Evolutionary conservation across 768 basidiomycete genomes (phyloP).

Genomic region (Calvatia gigantea): DNA sequence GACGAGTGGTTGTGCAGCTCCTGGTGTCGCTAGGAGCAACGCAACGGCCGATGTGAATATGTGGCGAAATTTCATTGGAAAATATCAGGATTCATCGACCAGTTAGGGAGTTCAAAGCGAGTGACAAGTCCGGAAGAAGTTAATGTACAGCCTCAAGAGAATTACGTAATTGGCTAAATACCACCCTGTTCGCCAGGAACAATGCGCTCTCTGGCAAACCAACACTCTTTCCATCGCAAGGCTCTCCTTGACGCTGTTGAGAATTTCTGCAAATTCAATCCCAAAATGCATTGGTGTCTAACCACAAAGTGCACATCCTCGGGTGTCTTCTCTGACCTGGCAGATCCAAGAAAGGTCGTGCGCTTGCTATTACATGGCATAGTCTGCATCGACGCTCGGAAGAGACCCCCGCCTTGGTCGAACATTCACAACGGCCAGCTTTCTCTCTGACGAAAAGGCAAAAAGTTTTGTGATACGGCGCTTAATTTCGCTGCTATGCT

Average conservation of each 20-base stretch:
- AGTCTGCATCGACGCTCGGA: neutral
- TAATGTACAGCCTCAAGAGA: neutral
- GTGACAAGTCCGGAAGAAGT: neutral
- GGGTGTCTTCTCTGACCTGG: neutral
- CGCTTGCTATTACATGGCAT: constrained; percentile 1
- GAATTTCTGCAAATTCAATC: neutral
- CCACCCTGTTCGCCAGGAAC: too few species aligned
- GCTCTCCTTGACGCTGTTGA: too few species aligned
- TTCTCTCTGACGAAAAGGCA: too few species aligned
- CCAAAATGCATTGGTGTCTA: neutral
- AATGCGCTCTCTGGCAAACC: too few species aligned
- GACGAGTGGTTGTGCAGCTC: neutral
- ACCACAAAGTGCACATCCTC: neutral
- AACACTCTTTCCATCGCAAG: too few species aligned
- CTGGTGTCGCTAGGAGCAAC: constrained; percentile 1
- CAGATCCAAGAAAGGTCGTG: neutral
- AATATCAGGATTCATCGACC: neutral
- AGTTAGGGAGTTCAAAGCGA: neutral
- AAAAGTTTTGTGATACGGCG: too few species aligned
- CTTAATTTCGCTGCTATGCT: too few species aligned
- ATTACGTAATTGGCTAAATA: neutral
- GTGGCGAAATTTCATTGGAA: constrained; percentile 2
- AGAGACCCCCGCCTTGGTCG: neutral
- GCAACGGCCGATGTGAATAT: neutral
- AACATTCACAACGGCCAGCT: too few species aligned